Conservation (phyloP, 202 grass and related monocot species). For the Bolboschoenoplectus hybrid region DNA sequence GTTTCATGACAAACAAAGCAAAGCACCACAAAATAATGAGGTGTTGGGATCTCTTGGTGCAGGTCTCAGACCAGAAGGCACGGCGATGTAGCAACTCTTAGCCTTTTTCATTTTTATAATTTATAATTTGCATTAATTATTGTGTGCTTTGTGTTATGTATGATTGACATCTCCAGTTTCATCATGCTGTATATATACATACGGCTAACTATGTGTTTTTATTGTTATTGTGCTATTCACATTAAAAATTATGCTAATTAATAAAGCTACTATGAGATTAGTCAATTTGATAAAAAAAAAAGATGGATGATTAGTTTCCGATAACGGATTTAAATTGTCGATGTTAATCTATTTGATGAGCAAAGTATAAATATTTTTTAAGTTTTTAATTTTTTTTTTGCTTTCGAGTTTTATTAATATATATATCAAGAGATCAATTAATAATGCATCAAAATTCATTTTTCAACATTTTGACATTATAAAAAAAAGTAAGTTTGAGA, state of each 20-base stretch:
- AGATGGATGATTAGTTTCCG: no score
- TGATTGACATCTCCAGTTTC: constrained; percentile 4
- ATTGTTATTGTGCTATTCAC: background rate
- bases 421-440: background rate
- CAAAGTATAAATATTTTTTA: no score
- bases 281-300: no score
- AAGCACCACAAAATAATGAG: constrained; percentile 27
- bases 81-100: background rate
- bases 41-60: constrained; percentile 22
- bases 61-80: constrained; percentile 26
- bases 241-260: background rate
- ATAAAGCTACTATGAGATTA: no score
- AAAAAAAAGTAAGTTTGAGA: no score
- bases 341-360: no score
- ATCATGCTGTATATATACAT: background rate
- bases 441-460: no score
- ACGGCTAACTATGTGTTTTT: background rate
- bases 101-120: constrained; percentile 8
- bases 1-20: background rate
- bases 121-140: background rate
- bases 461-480: no score
- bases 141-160: background rate
- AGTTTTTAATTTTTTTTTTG: no score
- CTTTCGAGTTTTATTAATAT: no score
- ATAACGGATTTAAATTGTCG: no score